phyloP scores from a whole-genome alignment of 768 basidiomycete species.

The Peribolospora kevripleyi region DNA sequence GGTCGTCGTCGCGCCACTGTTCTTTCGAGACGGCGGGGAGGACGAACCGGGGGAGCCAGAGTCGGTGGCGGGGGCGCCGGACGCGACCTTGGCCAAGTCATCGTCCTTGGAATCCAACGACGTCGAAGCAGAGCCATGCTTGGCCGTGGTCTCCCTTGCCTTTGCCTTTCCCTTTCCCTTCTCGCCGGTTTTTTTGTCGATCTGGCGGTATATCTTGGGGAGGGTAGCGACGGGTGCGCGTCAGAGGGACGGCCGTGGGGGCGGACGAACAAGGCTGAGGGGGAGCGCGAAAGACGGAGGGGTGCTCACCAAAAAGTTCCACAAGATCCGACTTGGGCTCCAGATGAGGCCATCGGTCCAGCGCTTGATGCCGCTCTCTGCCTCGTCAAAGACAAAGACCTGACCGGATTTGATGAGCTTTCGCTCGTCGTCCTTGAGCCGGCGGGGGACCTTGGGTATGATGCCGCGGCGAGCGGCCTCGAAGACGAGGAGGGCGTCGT shows the following conservation, averaged over 20 bases:
- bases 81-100: no score
- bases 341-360: conserved; percentile 87
- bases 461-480: conserved; percentile 75
- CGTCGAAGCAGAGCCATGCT: no score
- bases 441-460: conserved; percentile 72
- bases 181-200: conserved; percentile 36
- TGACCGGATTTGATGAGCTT: conserved; percentile 80
- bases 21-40: no score
- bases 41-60: no score
- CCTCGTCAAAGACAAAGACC: conserved; percentile 93
- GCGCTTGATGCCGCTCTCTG: conserved; percentile 87
- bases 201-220: conserved; percentile 67
- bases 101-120: no score
- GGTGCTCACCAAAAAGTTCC: conserved; percentile 59
- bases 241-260: neutral
- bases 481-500: conserved; percentile 85
- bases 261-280: neutral
- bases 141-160: no score
- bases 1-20: no score
- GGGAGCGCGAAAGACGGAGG: neutral
- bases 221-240: neutral
- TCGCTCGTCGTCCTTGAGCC: conserved; percentile 74
- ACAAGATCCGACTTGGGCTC: conserved; percentile 76
- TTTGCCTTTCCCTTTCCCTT: no score
- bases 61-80: no score